Evolutionary conservation across 2,329 filamentous ascomycete species (phyloP).

Genomic region (Metarhizium rileyi): DNA sequence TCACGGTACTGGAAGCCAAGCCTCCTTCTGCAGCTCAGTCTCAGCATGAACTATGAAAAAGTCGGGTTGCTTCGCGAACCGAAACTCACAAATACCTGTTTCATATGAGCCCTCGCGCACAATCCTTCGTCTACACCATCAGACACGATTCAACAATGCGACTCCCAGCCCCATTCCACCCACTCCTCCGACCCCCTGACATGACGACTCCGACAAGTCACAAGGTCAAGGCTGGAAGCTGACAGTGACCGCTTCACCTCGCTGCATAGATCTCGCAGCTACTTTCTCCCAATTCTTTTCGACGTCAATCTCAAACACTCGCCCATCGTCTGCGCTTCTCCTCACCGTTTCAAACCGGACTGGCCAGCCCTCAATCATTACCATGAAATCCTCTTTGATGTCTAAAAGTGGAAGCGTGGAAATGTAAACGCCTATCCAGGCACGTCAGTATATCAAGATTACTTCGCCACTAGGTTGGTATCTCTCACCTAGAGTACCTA

Average conservation of each 20-base stretch:
- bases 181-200: not conserved
- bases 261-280: conserved; percentile 61
- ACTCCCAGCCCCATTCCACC: not conserved
- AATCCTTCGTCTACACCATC: no score
- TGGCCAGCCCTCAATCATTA: conserved; percentile 61
- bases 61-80: no score
- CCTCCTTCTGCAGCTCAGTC: no score
- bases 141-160: no score
- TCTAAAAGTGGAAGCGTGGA: conserved; percentile 53
- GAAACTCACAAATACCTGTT: no score
- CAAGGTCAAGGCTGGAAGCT: not conserved
- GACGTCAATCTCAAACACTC: conserved; percentile 69
- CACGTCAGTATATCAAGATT: not conserved
- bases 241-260: conserved; percentile 69
- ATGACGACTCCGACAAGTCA: not conserved
- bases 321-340: conserved; percentile 38
- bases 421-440: conserved; percentile 56
- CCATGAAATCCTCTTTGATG: conserved; percentile 58
- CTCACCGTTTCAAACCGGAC: conserved; percentile 59
- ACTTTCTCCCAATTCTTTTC: conserved; percentile 69
- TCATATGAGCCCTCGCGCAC: no score
- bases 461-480: not conserved
- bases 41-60: no score
- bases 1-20: no score
- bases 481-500: conserved; percentile 60